Evolutionary conservation across 2,329 filamentous ascomycete species (phyloP).

Genomic region (Zymoseptoria tritici): DNA sequence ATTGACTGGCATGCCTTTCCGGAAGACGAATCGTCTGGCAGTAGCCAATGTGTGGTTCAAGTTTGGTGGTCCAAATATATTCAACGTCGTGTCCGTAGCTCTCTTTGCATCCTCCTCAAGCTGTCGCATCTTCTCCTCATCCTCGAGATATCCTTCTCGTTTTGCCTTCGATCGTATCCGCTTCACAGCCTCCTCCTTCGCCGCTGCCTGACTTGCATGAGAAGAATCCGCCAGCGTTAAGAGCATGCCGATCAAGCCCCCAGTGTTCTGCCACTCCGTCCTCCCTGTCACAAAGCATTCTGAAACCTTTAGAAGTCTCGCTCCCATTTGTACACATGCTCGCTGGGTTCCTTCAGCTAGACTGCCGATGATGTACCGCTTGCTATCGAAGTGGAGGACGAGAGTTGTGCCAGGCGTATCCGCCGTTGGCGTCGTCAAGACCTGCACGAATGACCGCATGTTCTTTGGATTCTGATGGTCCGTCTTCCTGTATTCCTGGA

Average conservation of each 20-base stretch:
- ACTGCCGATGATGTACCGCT: constrained; percentile 79
- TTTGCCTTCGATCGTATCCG: constrained; percentile 29
- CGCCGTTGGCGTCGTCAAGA: constrained; percentile 74
- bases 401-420: constrained; percentile 79
- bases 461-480: constrained; percentile 1
- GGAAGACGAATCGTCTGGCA: constrained; percentile 74
- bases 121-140: constrained; percentile 20
- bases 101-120: constrained; percentile 25
- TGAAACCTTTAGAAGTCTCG: constrained; percentile 57
- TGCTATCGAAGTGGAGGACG: constrained; percentile 70
- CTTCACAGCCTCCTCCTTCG: constrained; percentile 34
- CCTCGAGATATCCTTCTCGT: constrained; percentile 16
- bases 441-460: constrained; percentile 69
- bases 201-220: constrained; percentile 40
- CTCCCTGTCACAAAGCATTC: constrained; percentile 78
- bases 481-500: neutral
- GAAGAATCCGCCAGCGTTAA: constrained; percentile 71
- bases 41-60: constrained; percentile 75
- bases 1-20: constrained; percentile 69
- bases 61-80: constrained; percentile 75
- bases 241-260: constrained; percentile 77
- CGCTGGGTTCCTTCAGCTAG: constrained; percentile 80
- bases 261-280: constrained; percentile 66
- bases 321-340: constrained; percentile 59
- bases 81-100: constrained; percentile 40